Percentiles rank a stretch among this genome's conserved stretches.
Conservation (phyloP, 1,139 yeast species). For the Geotrichum restrictum region DNA sequence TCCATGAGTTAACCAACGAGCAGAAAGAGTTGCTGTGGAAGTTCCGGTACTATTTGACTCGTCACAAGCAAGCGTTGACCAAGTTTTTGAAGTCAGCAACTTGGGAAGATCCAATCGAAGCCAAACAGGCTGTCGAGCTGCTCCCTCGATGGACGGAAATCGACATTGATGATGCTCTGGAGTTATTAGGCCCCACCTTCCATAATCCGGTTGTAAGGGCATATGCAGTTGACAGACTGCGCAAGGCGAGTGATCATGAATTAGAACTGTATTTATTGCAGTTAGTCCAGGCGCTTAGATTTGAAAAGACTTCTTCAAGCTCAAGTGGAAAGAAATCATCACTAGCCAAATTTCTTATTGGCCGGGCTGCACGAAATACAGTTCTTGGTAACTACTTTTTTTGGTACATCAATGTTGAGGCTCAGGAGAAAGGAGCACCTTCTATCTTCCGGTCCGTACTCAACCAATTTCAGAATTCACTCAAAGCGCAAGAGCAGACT, state of each 20-base stretch:
- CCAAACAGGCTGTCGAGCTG: conserved; percentile 66
- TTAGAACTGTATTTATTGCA: conserved; percentile 78
- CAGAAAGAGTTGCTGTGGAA: conserved; percentile 92
- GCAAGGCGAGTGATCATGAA: conserved; percentile 75
- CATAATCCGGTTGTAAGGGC: conserved; percentile 57
- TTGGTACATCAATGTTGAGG: conserved; percentile 89
- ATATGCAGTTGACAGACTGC: conserved; percentile 82
- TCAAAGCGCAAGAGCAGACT: conserved; percentile 26
- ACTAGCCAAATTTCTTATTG: conserved; percentile 72
- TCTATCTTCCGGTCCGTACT: conserved; percentile 33
- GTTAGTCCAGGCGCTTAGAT: conserved; percentile 86
- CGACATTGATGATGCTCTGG: conserved; percentile 90
- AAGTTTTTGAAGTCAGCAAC: conserved; percentile 83
- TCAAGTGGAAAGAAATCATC: conserved; percentile 43
- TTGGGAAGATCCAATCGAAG: conserved; percentile 81
- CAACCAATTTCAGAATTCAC: conserved; percentile 35
- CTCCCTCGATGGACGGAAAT: conserved; percentile 65
- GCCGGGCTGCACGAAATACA: conserved; percentile 62
- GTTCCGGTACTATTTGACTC: conserved; percentile 77
- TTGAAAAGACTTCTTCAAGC: conserved; percentile 45
- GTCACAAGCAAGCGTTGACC: conserved; percentile 70
- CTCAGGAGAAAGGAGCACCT: conserved; percentile 55
- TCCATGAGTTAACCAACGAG: conserved; percentile 70
- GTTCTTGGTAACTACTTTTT: conserved; percentile 76
- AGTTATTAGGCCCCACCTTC: conserved; percentile 72